phyloP scores from a whole-genome alignment of 202 grass and related monocot genomes.

The Schoenoplectus triqueter region DNA sequence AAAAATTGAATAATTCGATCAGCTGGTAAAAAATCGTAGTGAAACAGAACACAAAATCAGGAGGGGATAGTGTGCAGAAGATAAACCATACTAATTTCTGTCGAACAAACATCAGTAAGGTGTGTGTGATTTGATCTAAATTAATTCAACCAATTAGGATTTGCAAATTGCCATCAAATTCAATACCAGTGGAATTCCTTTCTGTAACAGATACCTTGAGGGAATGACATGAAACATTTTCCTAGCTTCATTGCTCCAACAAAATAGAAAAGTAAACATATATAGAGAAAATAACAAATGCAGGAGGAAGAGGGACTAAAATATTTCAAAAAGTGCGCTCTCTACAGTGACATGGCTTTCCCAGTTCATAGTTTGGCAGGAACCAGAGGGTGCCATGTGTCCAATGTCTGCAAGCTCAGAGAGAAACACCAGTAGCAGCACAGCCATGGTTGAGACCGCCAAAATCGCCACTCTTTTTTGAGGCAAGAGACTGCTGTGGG shows the following conservation, averaged over 20 bases:
- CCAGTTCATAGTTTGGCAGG: not conserved
- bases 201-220: not conserved
- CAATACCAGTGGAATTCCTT: not conserved
- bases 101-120: not conserved
- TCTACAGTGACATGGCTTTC: not conserved
- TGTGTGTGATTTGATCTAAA: not conserved
- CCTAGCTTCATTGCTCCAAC: not conserved
- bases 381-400: not conserved
- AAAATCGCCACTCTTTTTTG: not conserved
- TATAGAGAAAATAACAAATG: slow-evolving; percentile 12
- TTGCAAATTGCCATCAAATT: not conserved
- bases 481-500: not conserved
- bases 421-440: slow-evolving; percentile 1
- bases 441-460: not conserved
- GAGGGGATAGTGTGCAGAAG: not conserved
- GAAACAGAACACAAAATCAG: not conserved
- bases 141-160: not conserved
- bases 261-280: not conserved
- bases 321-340: not conserved
- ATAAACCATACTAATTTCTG: not conserved
- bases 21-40: not conserved
- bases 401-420: not conserved
- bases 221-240: not conserved
- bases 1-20: not conserved
- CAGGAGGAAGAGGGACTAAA: not conserved